Percentiles rank a stretch among this genome's conserved stretches.
Evolutionary conservation across 768 basidiomycete genomes (phyloP).

Genomic region (Mycena pura): DNA sequence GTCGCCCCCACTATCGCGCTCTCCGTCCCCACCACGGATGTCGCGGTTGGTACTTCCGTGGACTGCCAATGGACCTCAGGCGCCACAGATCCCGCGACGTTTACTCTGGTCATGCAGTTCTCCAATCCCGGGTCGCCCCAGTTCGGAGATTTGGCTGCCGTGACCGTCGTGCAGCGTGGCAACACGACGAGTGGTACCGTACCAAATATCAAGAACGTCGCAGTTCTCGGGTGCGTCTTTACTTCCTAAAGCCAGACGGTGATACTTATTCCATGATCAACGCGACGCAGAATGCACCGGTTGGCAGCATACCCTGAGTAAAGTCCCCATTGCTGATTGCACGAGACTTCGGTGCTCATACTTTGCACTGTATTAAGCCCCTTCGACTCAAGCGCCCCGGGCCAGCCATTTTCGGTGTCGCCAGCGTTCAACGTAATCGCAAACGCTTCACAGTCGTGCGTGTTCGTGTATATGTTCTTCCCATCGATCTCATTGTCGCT

Average conservation of each 20-base stretch:
- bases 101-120: slow-evolving; percentile 6
- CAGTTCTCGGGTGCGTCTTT: neutral
- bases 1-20: slow-evolving; percentile 3
- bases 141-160: neutral
- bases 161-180: neutral
- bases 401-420: slow-evolving; percentile 3
- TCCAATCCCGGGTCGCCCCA: neutral
- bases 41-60: slow-evolving; percentile 6
- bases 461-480: slow-evolving; percentile 3
- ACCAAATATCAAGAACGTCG: slow-evolving; percentile 4
- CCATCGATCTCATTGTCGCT: slow-evolving; percentile 3
- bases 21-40: slow-evolving; percentile 5
- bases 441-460: neutral
- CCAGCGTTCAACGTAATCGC: slow-evolving; percentile 2
- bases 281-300: slow-evolving; percentile 1
- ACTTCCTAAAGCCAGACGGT: neutral
- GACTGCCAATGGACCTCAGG: slow-evolving; percentile 11
- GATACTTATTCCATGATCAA: slow-evolving; percentile 3
- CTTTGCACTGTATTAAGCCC: neutral
- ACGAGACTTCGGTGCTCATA: slow-evolving; percentile 2
- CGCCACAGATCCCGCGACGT: slow-evolving; percentile 9
- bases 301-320: slow-evolving; percentile 5
- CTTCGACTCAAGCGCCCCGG: neutral
- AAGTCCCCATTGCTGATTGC: slow-evolving; percentile 1
- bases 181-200: slow-evolving; percentile 3